Base-by-base conservation (phyloP, 768 basidiomycete genomes). In the Cystobasidium onofrii region DNA sequence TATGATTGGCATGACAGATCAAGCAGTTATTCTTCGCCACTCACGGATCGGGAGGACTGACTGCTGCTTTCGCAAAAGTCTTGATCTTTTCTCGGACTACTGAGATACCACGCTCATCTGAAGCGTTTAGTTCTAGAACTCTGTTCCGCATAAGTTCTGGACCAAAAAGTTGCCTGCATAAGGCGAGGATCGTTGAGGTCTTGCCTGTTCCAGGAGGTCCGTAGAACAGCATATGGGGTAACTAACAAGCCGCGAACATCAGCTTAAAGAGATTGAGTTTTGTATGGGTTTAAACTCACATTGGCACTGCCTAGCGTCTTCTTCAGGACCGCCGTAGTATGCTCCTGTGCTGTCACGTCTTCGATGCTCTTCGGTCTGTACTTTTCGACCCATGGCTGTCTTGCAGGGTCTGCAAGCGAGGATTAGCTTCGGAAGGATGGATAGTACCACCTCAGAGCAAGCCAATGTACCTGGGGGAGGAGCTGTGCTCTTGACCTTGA, bases 31-130 rank as follows among this genome's bases (percentile, higher is more conserved):
- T n/a, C n/a, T 20, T 7, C 6, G 52, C 63, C 36, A 44, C 50
- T 41, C 75, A 75, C 76, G 75, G 63, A 75, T 77, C 43, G 67
- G 75, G 60, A 74, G 78, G 25, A 74, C 76, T 79, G 52, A 80
- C 79, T 23, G 78, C 70, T 27, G 75, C 82, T 73, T 82, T 81
- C 17, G 96, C 96, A 82, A 99, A 99, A 80, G 89, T 88, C 83
- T 99, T 99, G 84, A 99, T 90, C 83, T 99, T 99, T 73, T 99
- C 96, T 77, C 96, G 86, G 17, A 99, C 96, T 74, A 99, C 93
- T 74, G 86, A 84, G 80, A 99, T 99, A 44, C 96, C 96, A 78
- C 96, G 89, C 81, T 99, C 96, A 80, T 99, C 96, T 1, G 96
- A 98, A 6, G 96, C 96, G 81, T 99, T 99, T 18, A 99, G 84